Evolutionary conservation across 2,329 filamentous ascomycete species (phyloP).

Genomic region (Arthrobotrys sinensis): DNA sequence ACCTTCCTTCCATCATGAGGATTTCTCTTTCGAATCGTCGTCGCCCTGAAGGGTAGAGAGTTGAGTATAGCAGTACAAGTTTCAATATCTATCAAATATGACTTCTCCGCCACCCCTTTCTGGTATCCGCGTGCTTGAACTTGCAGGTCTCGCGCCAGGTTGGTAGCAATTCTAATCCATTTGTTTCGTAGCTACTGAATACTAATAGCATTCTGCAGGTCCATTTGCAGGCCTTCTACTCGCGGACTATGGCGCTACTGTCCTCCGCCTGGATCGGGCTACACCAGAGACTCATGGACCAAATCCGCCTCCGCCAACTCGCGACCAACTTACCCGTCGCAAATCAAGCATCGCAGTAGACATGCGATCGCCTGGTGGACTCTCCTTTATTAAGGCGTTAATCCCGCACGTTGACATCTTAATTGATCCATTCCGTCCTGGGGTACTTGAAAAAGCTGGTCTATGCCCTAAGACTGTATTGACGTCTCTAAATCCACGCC

Average conservation of each 20-base stretch:
- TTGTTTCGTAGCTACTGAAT: not conserved
- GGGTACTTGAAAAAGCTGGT: slow-evolving; percentile 87
- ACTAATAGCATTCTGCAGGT: slow-evolving; percentile 71
- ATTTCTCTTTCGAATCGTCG: not conserved
- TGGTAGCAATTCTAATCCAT: slow-evolving; percentile 38
- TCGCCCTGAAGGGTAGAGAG: not conserved
- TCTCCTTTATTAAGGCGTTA: slow-evolving; percentile 78
- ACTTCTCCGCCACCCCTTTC: slow-evolving; percentile 69
- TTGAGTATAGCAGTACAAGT: not conserved
- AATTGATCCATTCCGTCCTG: slow-evolving; percentile 93
- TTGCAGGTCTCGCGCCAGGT: slow-evolving; percentile 74
- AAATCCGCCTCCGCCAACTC: slow-evolving; percentile 69
- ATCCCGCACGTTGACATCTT: slow-evolving; percentile 79
- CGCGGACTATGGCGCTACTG: slow-evolving; percentile 88
- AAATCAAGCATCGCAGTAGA: slow-evolving; percentile 86
- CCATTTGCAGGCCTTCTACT: slow-evolving; percentile 75
- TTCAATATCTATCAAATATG: slow-evolving; percentile 12
- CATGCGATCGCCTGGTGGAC: slow-evolving; percentile 78
- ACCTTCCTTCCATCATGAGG: slow-evolving; percentile 4
- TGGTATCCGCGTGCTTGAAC: slow-evolving; percentile 75
- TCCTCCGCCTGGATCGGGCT: slow-evolving; percentile 85
- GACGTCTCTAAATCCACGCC: slow-evolving; percentile 76
- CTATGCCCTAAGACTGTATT: slow-evolving; percentile 79
- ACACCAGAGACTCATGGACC: slow-evolving; percentile 62
- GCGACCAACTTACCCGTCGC: slow-evolving; percentile 82